A percentile compares a stretch with the other conserved stretches of the same genome.
Conservation (phyloP, 495 filamentous ascomycete genomes). For the Xylaria grammica region DNA sequence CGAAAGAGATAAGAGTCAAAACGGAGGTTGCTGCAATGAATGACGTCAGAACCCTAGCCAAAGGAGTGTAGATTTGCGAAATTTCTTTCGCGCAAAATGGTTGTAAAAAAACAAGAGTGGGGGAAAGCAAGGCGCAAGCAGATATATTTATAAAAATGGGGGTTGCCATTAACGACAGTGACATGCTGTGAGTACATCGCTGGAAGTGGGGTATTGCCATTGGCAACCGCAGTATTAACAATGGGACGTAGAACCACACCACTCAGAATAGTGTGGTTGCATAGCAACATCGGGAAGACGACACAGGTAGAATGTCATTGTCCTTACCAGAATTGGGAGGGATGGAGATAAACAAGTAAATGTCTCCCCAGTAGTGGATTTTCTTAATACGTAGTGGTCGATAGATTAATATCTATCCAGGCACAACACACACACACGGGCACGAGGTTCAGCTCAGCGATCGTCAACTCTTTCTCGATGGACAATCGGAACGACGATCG, state of each 20-base stretch:
- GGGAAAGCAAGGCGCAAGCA: background rate
- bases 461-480: conserved; percentile 25
- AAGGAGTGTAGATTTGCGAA: too few relatives aligned
- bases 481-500: conserved; percentile 22
- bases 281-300: background rate
- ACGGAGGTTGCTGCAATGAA: background rate
- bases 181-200: background rate
- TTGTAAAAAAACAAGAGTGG: background rate
- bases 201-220: background rate
- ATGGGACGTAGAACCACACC: background rate
- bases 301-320: conserved; percentile 28
- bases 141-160: background rate
- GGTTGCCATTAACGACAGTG: too few relatives aligned
- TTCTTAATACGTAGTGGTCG: conserved; percentile 43
- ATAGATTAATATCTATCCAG: conserved; percentile 28
- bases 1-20: conserved; percentile 9
- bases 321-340: conserved; percentile 68
- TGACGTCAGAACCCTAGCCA: conserved; percentile 19
- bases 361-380: conserved; percentile 80
- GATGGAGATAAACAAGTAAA: conserved; percentile 96
- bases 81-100: too few relatives aligned
- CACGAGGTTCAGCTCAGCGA: conserved; percentile 20
- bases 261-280: background rate
- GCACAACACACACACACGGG: conserved; percentile 34
- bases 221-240: background rate